A percentile compares a stretch with the other conserved stretches of the same genome.
These are phyloP conservation scores for Lathyrus sativus DNA, from an alignment of 306 rosid species.

Conservation along the genomic window DNA sequence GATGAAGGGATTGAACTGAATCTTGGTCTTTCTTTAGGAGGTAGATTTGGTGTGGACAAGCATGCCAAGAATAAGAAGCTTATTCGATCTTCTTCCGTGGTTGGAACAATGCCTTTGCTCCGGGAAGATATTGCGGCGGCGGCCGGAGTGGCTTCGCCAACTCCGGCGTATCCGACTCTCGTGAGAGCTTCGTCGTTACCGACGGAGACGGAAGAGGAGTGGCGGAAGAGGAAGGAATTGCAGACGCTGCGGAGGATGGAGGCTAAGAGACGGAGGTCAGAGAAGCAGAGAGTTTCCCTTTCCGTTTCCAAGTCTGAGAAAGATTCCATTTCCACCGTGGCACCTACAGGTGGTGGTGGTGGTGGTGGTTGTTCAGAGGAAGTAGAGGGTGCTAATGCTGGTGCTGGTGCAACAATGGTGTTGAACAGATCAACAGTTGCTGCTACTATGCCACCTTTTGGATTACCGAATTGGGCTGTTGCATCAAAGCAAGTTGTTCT, in stretches of 20 bases:
- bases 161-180: conserved; percentile 44
- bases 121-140: conserved; percentile 43
- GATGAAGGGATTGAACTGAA: conserved; percentile 73
- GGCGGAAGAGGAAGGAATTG: conserved; percentile 95
- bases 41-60: conserved; percentile 85
- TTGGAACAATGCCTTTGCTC: conserved; percentile 65
- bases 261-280: conserved; percentile 83
- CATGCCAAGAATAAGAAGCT: conserved; percentile 60
- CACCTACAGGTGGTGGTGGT: background rate
- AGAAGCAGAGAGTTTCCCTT: conserved; percentile 70
- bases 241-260: conserved; percentile 86
- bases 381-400: conserved; percentile 27
- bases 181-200: conserved; percentile 80
- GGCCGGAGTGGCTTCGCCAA: conserved; percentile 32
- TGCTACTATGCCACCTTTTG: conserved; percentile 45
- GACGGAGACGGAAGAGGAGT: conserved; percentile 87
- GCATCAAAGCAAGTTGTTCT: conserved; percentile 51
- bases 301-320: conserved; percentile 48
- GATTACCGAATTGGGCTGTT: conserved; percentile 46
- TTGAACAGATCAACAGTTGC: conserved; percentile 35
- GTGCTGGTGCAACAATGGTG: conserved; percentile 31
- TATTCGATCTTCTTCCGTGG: conserved; percentile 70
- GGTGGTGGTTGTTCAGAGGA: conserved; percentile 42
- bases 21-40: conserved; percentile 92
- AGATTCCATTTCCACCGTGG: conserved; percentile 19